Conservation (phyloP, 306 rosid species). For the Pyrus communis region DNA sequence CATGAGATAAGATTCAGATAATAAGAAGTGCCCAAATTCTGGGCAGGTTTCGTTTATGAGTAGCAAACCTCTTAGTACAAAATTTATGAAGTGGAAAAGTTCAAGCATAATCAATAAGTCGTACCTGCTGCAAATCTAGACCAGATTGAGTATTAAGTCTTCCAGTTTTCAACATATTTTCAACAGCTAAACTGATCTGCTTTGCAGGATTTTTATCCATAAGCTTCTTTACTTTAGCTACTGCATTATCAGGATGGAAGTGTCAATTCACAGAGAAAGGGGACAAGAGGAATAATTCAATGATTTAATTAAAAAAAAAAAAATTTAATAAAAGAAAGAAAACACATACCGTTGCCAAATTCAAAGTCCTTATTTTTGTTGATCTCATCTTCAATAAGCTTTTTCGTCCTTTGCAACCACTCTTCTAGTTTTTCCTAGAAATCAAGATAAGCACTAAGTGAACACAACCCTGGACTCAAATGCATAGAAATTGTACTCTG, state of each 20-base stretch:
- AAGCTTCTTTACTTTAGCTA: conserved; percentile 44
- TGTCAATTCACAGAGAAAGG: neutral
- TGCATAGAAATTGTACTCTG: neutral
- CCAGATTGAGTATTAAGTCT: conserved; percentile 52
- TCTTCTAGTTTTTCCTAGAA: conserved; percentile 84
- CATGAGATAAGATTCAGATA: no score
- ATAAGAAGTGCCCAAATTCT: no score
- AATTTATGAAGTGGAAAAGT: neutral
- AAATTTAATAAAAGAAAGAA: neutral
- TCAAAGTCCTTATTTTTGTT: conserved; percentile 36
- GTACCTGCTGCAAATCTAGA: conserved; percentile 93
- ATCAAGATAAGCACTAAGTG: conserved; percentile 16
- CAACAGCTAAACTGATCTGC: conserved; percentile 46
- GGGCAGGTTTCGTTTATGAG: no score
- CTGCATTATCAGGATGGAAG: conserved; percentile 36
- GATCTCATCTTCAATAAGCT: conserved; percentile 60
- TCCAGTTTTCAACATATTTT: conserved; percentile 79
- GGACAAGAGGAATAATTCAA: neutral
- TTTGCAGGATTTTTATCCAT: conserved; percentile 51
- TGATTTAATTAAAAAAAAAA: neutral
- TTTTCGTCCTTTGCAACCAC: conserved; percentile 64
- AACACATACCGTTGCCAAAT: conserved; percentile 48
- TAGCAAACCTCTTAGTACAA: neutral
- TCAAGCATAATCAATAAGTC: conserved; percentile 14
- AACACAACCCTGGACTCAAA: conserved; percentile 8